Conservation (phyloP, 768 basidiomycete species). For the Punctularia strigosozonata region DNA sequence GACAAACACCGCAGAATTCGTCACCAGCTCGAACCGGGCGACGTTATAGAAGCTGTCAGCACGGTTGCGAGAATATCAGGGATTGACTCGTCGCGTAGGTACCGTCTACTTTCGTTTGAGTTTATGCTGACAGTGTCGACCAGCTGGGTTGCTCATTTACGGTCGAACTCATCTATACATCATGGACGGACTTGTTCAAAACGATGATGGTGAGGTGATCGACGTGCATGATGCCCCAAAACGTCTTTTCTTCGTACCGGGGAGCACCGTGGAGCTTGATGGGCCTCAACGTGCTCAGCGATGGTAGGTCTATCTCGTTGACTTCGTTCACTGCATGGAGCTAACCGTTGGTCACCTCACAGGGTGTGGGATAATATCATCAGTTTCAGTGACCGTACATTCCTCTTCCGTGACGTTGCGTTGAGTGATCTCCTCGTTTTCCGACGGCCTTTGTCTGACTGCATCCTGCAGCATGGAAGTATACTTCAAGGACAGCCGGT, state of each 20-base stretch:
- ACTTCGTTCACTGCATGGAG: neutral
- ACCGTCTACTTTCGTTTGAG: neutral
- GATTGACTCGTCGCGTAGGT: slow-evolving; percentile 84
- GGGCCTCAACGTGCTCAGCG: slow-evolving; percentile 71
- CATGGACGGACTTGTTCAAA: slow-evolving; percentile 81
- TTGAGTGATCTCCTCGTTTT: slow-evolving; percentile 33
- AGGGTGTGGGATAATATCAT: slow-evolving; percentile 77
- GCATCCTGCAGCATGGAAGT: slow-evolving; percentile 71
- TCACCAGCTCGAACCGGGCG: slow-evolving; percentile 80
- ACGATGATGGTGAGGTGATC: slow-evolving; percentile 78
- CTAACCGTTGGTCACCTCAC: neutral
- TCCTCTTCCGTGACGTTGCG: slow-evolving; percentile 88
- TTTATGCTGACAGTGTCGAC: neutral
- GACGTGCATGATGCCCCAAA: slow-evolving; percentile 80
- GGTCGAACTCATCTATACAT: slow-evolving; percentile 82
- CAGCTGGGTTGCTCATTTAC: slow-evolving; percentile 81
- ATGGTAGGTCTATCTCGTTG: slow-evolving; percentile 40
- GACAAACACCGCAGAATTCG: slow-evolving; percentile 83
- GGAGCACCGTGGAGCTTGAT: slow-evolving; percentile 71
- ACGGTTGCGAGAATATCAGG: slow-evolving; percentile 85
- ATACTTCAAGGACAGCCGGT: slow-evolving; percentile 88
- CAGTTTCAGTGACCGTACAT: slow-evolving; percentile 69
- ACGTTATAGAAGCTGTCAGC: slow-evolving; percentile 76
- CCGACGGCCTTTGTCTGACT: too few relatives aligned
- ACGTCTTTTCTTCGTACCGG: slow-evolving; percentile 73